phyloP scores from a whole-genome alignment of 768 basidiomycete species.

The Boletus pseudopeckii region DNA sequence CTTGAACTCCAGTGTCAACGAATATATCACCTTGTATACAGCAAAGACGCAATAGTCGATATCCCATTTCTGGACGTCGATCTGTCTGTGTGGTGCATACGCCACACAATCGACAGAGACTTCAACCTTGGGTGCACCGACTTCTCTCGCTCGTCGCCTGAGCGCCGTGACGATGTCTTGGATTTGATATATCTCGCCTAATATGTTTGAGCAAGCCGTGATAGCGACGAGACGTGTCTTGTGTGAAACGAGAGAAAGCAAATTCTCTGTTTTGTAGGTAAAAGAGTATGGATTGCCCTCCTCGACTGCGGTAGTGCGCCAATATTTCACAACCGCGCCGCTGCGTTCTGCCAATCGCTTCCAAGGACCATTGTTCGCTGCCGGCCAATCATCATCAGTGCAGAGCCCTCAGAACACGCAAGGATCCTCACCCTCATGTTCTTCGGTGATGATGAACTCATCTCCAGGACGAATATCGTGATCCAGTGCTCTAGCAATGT shows the following conservation, averaged over 20 bases:
- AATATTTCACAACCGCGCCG: slow-evolving; percentile 54
- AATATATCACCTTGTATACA: slow-evolving; percentile 61
- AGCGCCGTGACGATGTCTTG: slow-evolving; percentile 52
- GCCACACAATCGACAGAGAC: slow-evolving; percentile 76
- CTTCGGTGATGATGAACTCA: slow-evolving; percentile 74
- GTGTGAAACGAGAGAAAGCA: slow-evolving; percentile 58
- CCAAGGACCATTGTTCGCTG: slow-evolving; percentile 77
- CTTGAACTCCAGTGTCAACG: background rate
- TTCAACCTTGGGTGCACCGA: slow-evolving; percentile 60
- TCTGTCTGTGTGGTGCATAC: slow-evolving; percentile 67
- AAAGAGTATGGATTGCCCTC: slow-evolving; percentile 67
- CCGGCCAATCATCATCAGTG: background rate
- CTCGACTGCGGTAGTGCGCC: slow-evolving; percentile 48
- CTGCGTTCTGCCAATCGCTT: slow-evolving; percentile 63
- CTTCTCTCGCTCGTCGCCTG: slow-evolving; percentile 45
- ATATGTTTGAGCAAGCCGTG: slow-evolving; percentile 71
- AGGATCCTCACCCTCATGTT: slow-evolving; percentile 65
- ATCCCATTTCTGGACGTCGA: slow-evolving; percentile 76
- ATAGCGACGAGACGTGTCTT: slow-evolving; percentile 74
- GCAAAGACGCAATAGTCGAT: slow-evolving; percentile 71
- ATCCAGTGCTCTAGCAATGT: slow-evolving; percentile 62
- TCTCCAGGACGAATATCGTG: slow-evolving; percentile 52
- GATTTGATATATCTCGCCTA: slow-evolving; percentile 64
- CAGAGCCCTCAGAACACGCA: background rate
- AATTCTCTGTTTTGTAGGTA: slow-evolving; percentile 47